Evolutionary conservation across 2,329 filamentous ascomycete genomes (phyloP).

Genomic region (Cladosporium sp.): DNA sequence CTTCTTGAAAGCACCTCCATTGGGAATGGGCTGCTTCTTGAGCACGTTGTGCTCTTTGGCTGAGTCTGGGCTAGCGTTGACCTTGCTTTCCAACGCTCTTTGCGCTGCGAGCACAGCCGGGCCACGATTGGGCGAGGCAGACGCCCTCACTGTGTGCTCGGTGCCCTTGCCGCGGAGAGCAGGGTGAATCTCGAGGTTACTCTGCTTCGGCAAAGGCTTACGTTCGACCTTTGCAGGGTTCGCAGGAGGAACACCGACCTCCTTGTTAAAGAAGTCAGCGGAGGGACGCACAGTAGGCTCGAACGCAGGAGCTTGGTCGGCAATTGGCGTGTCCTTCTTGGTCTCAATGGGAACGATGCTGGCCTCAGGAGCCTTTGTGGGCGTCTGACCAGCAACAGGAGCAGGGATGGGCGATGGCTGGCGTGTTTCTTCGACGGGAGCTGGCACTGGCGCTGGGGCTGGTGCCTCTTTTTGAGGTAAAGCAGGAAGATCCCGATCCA

Average conservation of each 20-base stretch:
- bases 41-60: slow-evolving; percentile 32
- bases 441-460: slow-evolving; percentile 6
- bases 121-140: slow-evolving; percentile 32
- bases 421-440: not conserved
- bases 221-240: slow-evolving; percentile 30
- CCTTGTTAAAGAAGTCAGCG: slow-evolving; percentile 26
- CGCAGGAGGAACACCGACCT: slow-evolving; percentile 22
- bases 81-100: slow-evolving; percentile 31
- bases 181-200: slow-evolving; percentile 42
- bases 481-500: slow-evolving; percentile 41
- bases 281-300: slow-evolving; percentile 18
- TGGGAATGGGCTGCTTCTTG: slow-evolving; percentile 43
- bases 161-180: slow-evolving; percentile 38
- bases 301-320: slow-evolving; percentile 16
- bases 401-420: slow-evolving; percentile 16
- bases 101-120: slow-evolving; percentile 34
- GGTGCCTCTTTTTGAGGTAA: slow-evolving; percentile 34
- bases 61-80: slow-evolving; percentile 34
- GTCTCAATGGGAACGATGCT: slow-evolving; percentile 13
- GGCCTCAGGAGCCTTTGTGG: slow-evolving; percentile 19
- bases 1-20: slow-evolving; percentile 57
- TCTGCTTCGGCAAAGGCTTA: slow-evolving; percentile 33
- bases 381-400: slow-evolving; percentile 1
- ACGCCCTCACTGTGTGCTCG: slow-evolving; percentile 22
- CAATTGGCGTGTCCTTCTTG: slow-evolving; percentile 15